Evolutionary conservation across 1,139 yeast species (phyloP).

Genomic region (Suhomyces yuchorum): DNA sequence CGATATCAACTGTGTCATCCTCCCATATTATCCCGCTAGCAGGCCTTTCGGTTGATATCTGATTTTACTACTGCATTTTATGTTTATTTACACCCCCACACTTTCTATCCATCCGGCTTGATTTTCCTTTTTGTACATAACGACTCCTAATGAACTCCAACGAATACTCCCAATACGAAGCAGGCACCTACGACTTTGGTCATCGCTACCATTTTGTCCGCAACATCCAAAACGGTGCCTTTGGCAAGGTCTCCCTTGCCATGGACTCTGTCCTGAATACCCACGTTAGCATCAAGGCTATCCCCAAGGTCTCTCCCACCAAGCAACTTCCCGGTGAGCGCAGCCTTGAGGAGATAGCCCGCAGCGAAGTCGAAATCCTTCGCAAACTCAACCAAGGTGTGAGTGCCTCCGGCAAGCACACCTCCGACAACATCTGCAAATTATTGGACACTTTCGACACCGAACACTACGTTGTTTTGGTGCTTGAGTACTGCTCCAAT

Average conservation of each 20-base stretch:
- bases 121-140: slow-evolving; percentile 11
- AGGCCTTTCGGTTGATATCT: slow-evolving; percentile 4
- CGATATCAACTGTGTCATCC: neutral
- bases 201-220: slow-evolving; percentile 39
- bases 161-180: slow-evolving; percentile 41
- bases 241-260: slow-evolving; percentile 56
- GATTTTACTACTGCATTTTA: slow-evolving; percentile 3
- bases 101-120: slow-evolving; percentile 3
- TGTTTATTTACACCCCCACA: neutral
- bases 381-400: slow-evolving; percentile 32
- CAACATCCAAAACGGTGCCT: slow-evolving; percentile 53
- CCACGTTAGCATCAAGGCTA: slow-evolving; percentile 39
- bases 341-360: slow-evolving; percentile 35
- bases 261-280: slow-evolving; percentile 30
- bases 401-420: slow-evolving; percentile 33
- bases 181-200: slow-evolving; percentile 30
- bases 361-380: slow-evolving; percentile 50
- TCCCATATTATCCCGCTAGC: slow-evolving; percentile 1
- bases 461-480: slow-evolving; percentile 42
- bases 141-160: slow-evolving; percentile 11
- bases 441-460: slow-evolving; percentile 47
- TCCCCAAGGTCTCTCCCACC: slow-evolving; percentile 33
- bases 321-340: slow-evolving; percentile 15
- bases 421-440: slow-evolving; percentile 41
- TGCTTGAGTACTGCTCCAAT: slow-evolving; percentile 51